phyloP scores from a whole-genome alignment of 2,329 filamentous ascomycete species.

The Sporothrix humicola region DNA sequence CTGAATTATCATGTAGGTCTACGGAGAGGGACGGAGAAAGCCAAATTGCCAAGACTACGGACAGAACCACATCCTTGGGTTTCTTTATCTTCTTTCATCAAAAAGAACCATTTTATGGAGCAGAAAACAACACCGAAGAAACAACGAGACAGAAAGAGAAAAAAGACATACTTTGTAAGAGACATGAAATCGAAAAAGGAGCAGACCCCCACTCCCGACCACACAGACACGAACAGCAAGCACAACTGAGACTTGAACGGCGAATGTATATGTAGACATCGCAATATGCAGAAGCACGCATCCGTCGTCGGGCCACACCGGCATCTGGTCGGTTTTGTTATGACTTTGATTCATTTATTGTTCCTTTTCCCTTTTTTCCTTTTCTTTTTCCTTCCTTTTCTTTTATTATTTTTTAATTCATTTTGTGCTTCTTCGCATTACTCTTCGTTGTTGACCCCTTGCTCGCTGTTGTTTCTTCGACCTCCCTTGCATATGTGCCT shows the following conservation, averaged over 20 bases:
- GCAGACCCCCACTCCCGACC: neutral
- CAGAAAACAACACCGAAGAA: neutral
- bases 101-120: neutral
- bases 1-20: neutral
- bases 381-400: neutral
- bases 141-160: neutral
- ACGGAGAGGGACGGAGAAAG: slow-evolving; percentile 1
- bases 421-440: neutral
- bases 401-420: no score
- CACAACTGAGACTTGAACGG: no score
- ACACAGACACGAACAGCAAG: neutral
- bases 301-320: neutral
- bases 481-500: neutral
- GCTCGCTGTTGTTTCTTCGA: neutral
- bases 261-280: neutral
- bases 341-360: neutral
- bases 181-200: neutral
- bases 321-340: neutral
- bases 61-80: neutral
- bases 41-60: neutral
- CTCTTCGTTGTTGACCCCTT: neutral
- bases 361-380: no score
- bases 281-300: slow-evolving; percentile 2
- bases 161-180: neutral
- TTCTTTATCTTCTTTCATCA: neutral